These are phyloP conservation scores for Beverwykella pulmonaria DNA, from an alignment of 495 filamentous ascomycete genomes.

Conservation along the genomic window DNA sequence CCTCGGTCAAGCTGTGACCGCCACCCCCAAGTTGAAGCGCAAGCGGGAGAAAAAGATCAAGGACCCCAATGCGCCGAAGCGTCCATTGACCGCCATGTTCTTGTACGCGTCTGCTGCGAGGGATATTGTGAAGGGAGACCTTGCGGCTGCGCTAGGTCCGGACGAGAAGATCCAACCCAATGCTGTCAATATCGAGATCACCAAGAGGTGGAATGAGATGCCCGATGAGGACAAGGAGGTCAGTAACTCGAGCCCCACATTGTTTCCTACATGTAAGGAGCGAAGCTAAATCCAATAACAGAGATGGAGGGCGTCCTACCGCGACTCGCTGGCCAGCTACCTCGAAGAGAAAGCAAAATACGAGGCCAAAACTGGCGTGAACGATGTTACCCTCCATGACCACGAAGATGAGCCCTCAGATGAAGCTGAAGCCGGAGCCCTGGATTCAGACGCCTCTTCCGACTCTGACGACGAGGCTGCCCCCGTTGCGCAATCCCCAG, in stretches of 20 bases:
- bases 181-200: slow-evolving; percentile 61
- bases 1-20: slow-evolving; percentile 45
- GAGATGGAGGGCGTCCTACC: slow-evolving; percentile 36
- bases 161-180: slow-evolving; percentile 69
- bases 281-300: slow-evolving; percentile 15
- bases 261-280: no score
- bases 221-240: slow-evolving; percentile 71
- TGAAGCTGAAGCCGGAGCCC: slow-evolving; percentile 34
- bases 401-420: slow-evolving; percentile 30
- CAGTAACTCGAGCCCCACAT: slow-evolving; percentile 38
- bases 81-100: slow-evolving; percentile 91
- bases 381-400: not conserved
- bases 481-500: slow-evolving; percentile 1
- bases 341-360: slow-evolving; percentile 24
- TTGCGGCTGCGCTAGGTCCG: slow-evolving; percentile 69
- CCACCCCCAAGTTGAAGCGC: slow-evolving; percentile 42
- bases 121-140: slow-evolving; percentile 70
- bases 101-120: slow-evolving; percentile 87
- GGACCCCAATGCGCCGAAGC: slow-evolving; percentile 94
- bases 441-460: slow-evolving; percentile 27
- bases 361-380: slow-evolving; percentile 7
- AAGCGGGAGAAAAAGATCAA: slow-evolving; percentile 66
- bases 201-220: slow-evolving; percentile 79
- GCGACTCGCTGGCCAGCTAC: slow-evolving; percentile 22
- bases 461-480: slow-evolving; percentile 25